These are phyloP conservation scores for Saraca asoca DNA, from an alignment of 331 rosid species.

Conservation along the genomic window DNA sequence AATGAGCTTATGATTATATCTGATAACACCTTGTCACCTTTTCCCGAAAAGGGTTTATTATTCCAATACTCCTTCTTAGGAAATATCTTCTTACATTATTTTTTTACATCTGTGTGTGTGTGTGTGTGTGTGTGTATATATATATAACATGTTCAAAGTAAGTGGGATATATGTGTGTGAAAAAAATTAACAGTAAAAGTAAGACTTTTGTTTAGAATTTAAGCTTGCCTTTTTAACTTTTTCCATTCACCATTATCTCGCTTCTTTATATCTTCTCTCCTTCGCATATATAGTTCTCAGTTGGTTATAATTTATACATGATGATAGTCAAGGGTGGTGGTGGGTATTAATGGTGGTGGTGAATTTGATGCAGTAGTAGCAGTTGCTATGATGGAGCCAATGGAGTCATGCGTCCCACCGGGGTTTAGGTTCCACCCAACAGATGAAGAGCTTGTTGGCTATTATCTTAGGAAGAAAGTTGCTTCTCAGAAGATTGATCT, in stretches of 20 bases:
- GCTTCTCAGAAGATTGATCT: constrained; percentile 96
- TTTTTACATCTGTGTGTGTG: no score
- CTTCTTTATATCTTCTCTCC: constrained; percentile 25
- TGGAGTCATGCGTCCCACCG: constrained; percentile 90
- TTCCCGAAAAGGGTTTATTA: constrained; percentile 40
- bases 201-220: no score
- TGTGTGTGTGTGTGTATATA: no score
- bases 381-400: constrained; percentile 54
- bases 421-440: constrained; percentile 98
- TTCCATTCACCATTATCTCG: not conserved
- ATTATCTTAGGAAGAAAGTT: constrained; percentile 83
- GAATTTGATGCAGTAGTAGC: constrained; percentile 73
- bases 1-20: constrained; percentile 75
- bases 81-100: no score
- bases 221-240: constrained; percentile 23
- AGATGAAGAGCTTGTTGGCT: constrained; percentile 93
- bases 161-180: no score
- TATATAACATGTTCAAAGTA: no score
- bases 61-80: not conserved
- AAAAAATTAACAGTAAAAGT: no score
- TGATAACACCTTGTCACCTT: constrained; percentile 67
- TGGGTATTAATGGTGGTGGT: constrained; percentile 42
- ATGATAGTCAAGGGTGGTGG: constrained; percentile 42
- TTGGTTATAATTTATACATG: constrained; percentile 59
- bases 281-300: constrained; percentile 29